Percentiles rank a stretch among this genome's conserved stretches.
Evolutionary conservation across 1,284 basidiomycete species (phyloP).

Genomic region (Marasmius fiardii): DNA sequence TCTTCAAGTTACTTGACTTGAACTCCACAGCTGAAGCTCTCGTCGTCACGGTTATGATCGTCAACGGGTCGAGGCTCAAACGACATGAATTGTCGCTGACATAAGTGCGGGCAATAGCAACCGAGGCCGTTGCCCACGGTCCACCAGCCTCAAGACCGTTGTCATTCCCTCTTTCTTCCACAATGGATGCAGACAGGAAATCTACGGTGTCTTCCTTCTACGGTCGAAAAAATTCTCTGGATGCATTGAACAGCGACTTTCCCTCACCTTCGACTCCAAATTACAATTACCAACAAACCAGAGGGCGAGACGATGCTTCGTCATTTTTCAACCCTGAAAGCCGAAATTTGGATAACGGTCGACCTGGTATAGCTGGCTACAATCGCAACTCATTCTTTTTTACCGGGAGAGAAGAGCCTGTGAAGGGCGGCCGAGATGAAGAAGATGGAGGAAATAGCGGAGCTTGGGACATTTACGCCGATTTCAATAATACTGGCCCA

Average conservation of each 20-base stretch:
- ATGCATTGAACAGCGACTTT: constrained; percentile 56
- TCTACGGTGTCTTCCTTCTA: constrained; percentile 77
- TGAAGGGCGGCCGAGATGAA: constrained; percentile 72
- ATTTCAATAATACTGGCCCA: constrained; percentile 88
- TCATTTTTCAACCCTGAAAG: constrained; percentile 57
- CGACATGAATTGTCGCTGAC: no score
- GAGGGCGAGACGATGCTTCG: constrained; percentile 57
- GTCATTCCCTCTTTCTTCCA: background rate
- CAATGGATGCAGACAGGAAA: constrained; percentile 48
- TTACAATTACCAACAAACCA: constrained; percentile 17
- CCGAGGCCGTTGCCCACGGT: background rate
- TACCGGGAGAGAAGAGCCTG: constrained; percentile 64
- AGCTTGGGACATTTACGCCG: constrained; percentile 82
- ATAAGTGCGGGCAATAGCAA: background rate
- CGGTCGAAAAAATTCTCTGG: constrained; percentile 57
- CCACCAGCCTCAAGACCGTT: background rate
- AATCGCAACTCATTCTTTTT: constrained; percentile 63
- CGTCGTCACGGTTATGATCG: background rate
- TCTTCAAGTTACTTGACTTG: no score
- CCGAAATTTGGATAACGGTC: constrained; percentile 23
- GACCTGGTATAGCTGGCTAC: constrained; percentile 54
- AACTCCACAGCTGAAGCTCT: no score
- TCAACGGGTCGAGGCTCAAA: background rate
- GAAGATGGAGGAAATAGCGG: constrained; percentile 42
- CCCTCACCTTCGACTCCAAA: constrained; percentile 29